Evolutionary conservation across 2,329 filamentous ascomycete genomes (phyloP), one percentile per base, ranked within the genome.

Genomic region (Phialophora verrucosa): DNA sequence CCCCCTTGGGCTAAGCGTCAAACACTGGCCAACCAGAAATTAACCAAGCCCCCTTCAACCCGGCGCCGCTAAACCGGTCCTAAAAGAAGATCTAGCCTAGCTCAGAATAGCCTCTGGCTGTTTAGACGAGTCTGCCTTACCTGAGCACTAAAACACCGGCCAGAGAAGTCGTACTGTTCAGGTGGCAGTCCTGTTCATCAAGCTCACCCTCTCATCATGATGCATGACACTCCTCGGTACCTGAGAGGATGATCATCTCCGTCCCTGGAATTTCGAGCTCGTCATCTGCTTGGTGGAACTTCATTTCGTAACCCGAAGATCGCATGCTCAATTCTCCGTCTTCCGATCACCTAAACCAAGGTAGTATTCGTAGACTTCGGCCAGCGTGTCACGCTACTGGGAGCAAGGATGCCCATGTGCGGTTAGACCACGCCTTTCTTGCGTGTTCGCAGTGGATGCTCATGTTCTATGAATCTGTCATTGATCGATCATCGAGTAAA

Each of bases 101-200:
- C 25, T 32, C 5, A 53, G 54, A 38, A 25, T 63, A 58, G 54
- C 17, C 10, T 31, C 12, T 4, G 11, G 31, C 44, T 58, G 59
- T 66, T 61, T 58, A 68, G 54, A 56, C 47, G 62, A 69, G 63
- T 69, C 68, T 69, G 68, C 68, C 68, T 69, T 69, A 67, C 68
- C 68, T 69, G 68, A 69, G 63, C 62, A 64, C 65, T 66, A 63
- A 65, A 47, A 44, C 29, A 42, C 31, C 58, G 11, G 38, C 47
- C 38, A 44, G 38, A 42, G 35, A 44, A 44, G 38, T 44, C 38
- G 14, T n/a, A 44, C 7, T n/a, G 11, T 42, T 42, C 38, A 42
- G 20, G 47, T 29, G 44, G 27, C 54, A 12, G 53, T 59, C 38
- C 54, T 51, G 32, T 47, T 38, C 54, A 54, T 35, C 20, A 56